Evolutionary conservation across 148 eudicot species (phyloP).

Genomic region (Selenicereus undatus): DNA sequence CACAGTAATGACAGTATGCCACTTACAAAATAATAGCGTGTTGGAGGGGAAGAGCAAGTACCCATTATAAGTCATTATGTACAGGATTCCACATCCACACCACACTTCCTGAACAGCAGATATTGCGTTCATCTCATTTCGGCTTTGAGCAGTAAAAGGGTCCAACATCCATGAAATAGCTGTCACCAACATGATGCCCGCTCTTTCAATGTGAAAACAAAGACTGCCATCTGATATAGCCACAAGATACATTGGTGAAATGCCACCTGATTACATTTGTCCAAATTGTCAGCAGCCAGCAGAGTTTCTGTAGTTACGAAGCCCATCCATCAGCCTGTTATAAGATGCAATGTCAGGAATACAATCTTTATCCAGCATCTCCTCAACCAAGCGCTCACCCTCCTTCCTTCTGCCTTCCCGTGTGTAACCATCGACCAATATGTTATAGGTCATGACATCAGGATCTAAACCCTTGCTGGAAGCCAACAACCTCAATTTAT

Average conservation of each 20-base stretch:
- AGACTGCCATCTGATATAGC: not conserved
- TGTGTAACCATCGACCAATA: conserved; percentile 66
- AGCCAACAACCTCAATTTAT: conserved; percentile 70
- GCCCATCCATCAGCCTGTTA: conserved; percentile 57
- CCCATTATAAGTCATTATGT: not conserved
- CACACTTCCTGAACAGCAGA: not conserved
- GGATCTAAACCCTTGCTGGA: conserved; percentile 63
- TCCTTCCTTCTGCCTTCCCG: conserved; percentile 68
- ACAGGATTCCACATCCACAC: not conserved
- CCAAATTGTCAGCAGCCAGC: conserved; percentile 1
- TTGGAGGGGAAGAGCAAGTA: not conserved
- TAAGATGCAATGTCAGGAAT: conserved; percentile 76
- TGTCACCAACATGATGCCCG: not conserved
- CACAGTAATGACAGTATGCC: not conserved
- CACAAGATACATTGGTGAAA: not conserved
- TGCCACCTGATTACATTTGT: not conserved
- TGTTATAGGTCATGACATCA: conserved; percentile 58
- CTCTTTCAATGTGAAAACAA: not conserved
- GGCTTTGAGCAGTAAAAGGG: not conserved
- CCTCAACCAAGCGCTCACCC: conserved; percentile 65
- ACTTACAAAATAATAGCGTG: not conserved
- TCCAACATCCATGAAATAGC: not conserved
- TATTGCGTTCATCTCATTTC: not conserved
- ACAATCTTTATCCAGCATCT: conserved; percentile 82
- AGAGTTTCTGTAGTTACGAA: conserved; percentile 24